Conservation (phyloP, 257 asterid genomes). For the Galeopsis tetrahit region DNA sequence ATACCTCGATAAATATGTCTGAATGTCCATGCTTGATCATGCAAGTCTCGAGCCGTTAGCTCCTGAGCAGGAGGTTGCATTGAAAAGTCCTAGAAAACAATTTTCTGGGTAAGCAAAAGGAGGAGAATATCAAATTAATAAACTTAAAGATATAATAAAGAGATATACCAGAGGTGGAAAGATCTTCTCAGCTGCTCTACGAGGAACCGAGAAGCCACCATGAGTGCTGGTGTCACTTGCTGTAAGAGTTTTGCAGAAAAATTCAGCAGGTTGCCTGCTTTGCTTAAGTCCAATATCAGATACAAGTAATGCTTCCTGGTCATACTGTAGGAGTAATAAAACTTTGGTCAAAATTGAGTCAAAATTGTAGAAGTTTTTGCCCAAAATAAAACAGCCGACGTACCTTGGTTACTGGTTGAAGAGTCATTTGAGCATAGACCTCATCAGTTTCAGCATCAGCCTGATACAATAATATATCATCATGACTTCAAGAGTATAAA, state of each 20-base stretch:
- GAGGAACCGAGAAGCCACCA: slow-evolving; percentile 99
- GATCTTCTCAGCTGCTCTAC: slow-evolving; percentile 97
- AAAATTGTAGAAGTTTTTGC: too few relatives aligned
- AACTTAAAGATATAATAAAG: neutral
- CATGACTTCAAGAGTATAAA: slow-evolving; percentile 17
- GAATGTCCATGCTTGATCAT: slow-evolving; percentile 96
- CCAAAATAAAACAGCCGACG: slow-evolving; percentile 19
- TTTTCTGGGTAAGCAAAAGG: slow-evolving; percentile 25
- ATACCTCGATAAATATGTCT: slow-evolving; percentile 95
- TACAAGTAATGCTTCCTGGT: slow-evolving; percentile 82
- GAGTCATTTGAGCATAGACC: slow-evolving; percentile 99
- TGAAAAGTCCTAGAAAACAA: slow-evolving; percentile 74
- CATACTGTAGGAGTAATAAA: slow-evolving; percentile 55
- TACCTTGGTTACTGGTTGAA: slow-evolving; percentile 86
- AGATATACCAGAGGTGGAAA: slow-evolving; percentile 83
- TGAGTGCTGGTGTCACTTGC: slow-evolving; percentile 99
- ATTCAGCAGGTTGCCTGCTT: slow-evolving; percentile 83
- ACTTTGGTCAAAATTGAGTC: too few relatives aligned
- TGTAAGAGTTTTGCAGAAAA: slow-evolving; percentile 95
- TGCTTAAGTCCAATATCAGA: slow-evolving; percentile 88
- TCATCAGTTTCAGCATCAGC: slow-evolving; percentile 98
- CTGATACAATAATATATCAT: slow-evolving; percentile 43
- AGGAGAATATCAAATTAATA: slow-evolving; percentile 11
- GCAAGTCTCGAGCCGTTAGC: slow-evolving; percentile 86
- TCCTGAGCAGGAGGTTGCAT: slow-evolving; percentile 99